A percentile compares a stretch with the other conserved stretches of the same genome.
phyloP scores from a whole-genome alignment of 2,329 filamentous ascomycete species.

The Penicillium brevicompactum region DNA sequence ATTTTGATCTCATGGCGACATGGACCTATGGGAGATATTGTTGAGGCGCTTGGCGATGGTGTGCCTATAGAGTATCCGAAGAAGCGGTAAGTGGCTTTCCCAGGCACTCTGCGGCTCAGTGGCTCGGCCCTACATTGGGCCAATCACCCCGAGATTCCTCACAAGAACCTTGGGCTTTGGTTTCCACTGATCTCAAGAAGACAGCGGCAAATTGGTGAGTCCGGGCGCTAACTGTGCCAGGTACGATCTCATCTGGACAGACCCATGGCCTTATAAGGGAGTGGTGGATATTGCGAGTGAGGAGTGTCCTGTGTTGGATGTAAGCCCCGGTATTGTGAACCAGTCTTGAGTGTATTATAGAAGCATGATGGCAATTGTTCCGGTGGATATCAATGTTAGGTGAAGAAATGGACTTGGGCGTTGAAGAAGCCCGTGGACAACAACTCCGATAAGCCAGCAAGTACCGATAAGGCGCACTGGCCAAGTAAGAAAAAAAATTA shows the following conservation, averaged over 20 bases:
- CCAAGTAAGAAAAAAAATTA: slow-evolving; percentile 10
- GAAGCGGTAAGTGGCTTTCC: slow-evolving; percentile 25
- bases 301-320: slow-evolving; percentile 29
- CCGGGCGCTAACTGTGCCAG: slow-evolving; percentile 16
- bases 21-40: slow-evolving; percentile 25
- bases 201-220: not conserved
- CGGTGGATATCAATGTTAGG: too few species aligned
- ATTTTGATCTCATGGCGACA: slow-evolving; percentile 35
- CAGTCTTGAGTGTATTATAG: slow-evolving; percentile 19
- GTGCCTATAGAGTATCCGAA: slow-evolving; percentile 27
- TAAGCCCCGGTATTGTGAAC: slow-evolving; percentile 13
- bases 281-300: slow-evolving; percentile 29
- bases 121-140: not conserved
- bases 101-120: not conserved
- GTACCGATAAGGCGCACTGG: slow-evolving; percentile 3
- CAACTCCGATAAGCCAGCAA: not conserved
- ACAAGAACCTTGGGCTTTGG: not conserved
- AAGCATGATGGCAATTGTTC: too few species aligned
- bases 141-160: not conserved
- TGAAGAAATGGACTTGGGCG: too few species aligned
- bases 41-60: slow-evolving; percentile 21
- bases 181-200: not conserved
- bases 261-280: slow-evolving; percentile 31
- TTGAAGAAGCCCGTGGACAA: too few species aligned
- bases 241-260: slow-evolving; percentile 35